Evolutionary conservation across 2,329 filamentous ascomycete species (phyloP).

Genomic region (Aspergillus pseudoglaucus): DNA sequence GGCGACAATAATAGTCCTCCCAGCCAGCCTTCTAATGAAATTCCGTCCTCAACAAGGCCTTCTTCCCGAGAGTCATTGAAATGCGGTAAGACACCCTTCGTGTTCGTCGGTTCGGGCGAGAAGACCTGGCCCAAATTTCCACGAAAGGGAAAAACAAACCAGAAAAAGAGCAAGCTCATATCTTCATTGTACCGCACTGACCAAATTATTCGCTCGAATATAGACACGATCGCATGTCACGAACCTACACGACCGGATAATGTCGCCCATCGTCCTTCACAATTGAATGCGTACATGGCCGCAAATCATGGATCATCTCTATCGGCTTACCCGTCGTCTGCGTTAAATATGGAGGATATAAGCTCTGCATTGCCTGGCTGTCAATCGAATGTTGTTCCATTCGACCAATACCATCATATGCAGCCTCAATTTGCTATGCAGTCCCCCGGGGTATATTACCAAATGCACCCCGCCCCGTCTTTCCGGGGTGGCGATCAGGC

Average conservation of each 20-base stretch:
- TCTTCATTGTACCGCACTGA: neutral
- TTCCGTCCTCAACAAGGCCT: neutral
- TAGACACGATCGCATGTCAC: neutral
- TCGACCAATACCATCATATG: slow-evolving; percentile 20
- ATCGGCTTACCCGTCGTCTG: slow-evolving; percentile 6
- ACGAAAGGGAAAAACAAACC: neutral
- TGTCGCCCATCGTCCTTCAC: slow-evolving; percentile 2
- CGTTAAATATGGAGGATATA: slow-evolving; percentile 26
- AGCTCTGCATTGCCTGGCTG: slow-evolving; percentile 21
- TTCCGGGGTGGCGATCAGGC: slow-evolving; percentile 12
- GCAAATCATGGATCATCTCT: slow-evolving; percentile 13
- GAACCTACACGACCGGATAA: neutral
- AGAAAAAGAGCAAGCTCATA: neutral
- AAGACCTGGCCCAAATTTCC: neutral
- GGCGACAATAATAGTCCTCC: neutral
- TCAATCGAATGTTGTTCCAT: slow-evolving; percentile 10
- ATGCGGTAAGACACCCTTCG: slow-evolving; percentile 6
- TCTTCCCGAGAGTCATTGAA: neutral
- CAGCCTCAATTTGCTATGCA: slow-evolving; percentile 21
- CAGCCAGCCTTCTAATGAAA: neutral
- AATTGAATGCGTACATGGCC: slow-evolving; percentile 11
- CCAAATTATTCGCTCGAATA: neutral
- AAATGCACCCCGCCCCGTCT: slow-evolving; percentile 21
- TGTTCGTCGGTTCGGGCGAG: neutral
- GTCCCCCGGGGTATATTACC: slow-evolving; percentile 24